Percentiles rank a stretch among this genome's conserved stretches.
Evolutionary conservation across 441 rosid genomes (phyloP).

Genomic region (Pelargonium citronellum): DNA sequence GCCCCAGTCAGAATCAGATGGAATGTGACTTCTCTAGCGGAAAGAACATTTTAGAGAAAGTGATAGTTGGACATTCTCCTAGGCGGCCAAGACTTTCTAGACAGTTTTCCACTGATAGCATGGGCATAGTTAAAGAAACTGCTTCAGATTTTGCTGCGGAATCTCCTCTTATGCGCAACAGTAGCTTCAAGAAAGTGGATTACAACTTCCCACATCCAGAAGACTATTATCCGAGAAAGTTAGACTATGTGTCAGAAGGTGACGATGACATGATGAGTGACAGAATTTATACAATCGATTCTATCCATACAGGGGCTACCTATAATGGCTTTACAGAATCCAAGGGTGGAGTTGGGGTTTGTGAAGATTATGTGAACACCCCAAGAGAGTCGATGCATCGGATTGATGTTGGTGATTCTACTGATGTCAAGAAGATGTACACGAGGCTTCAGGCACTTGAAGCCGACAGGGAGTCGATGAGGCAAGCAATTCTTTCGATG

Average conservation of each 20-base stretch:
- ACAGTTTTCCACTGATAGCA: constrained; percentile 55
- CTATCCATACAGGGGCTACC: constrained; percentile 46
- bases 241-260: constrained; percentile 45
- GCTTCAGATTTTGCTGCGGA: constrained; percentile 37
- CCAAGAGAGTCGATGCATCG: constrained; percentile 42
- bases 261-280: constrained; percentile 65
- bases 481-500: constrained; percentile 88
- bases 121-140: constrained; percentile 39
- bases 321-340: constrained; percentile 27
- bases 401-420: constrained; percentile 58
- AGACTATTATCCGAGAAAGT: constrained; percentile 33
- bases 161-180: constrained; percentile 49
- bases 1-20: constrained; percentile 41
- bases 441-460: constrained; percentile 92
- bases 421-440: constrained; percentile 73
- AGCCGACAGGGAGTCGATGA: constrained; percentile 98
- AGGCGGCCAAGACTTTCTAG: constrained; percentile 47
- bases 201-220: constrained; percentile 34
- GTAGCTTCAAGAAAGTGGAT: constrained; percentile 50
- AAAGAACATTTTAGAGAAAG: constrained; percentile 57
- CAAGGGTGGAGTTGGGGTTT: constrained; percentile 40
- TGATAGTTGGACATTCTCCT: constrained; percentile 73
- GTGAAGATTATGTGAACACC: constrained; percentile 42
- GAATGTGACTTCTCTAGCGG: constrained; percentile 41
- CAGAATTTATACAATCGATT: constrained; percentile 87